phyloP scores from a whole-genome alignment of 2,329 filamentous ascomycete species.

The Pestalotiopsis sp. region DNA sequence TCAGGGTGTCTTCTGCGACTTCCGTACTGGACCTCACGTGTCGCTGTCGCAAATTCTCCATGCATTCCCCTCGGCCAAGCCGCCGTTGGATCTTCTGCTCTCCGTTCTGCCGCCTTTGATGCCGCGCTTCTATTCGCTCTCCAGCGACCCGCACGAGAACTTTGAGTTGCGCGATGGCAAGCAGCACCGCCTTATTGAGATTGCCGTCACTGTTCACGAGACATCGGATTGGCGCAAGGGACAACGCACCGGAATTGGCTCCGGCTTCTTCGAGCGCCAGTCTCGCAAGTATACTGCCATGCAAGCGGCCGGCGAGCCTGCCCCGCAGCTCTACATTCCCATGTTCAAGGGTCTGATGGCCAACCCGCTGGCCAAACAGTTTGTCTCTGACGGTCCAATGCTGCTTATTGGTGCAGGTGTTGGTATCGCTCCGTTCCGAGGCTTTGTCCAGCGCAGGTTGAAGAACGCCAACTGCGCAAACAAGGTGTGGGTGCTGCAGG shows the following conservation, averaged over 20 bases:
- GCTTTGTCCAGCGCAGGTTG: conserved; percentile 82
- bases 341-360: conserved; percentile 99
- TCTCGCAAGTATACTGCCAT: conserved; percentile 73
- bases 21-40: conserved; percentile 86
- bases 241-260: conserved; percentile 81
- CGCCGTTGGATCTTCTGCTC: conserved; percentile 81
- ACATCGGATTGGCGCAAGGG: conserved; percentile 76
- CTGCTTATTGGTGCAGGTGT: conserved; percentile 95
- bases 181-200: conserved; percentile 82
- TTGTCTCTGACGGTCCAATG: conserved; percentile 94
- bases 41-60: conserved; percentile 83
- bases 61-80: conserved; percentile 90
- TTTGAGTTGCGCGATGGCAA: conserved; percentile 70
- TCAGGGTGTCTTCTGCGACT: conserved; percentile 90
- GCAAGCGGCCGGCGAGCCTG: conserved; percentile 60
- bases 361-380: conserved; percentile 90
- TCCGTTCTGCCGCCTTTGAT: conserved; percentile 85
- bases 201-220: conserved; percentile 96
- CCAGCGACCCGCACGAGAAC: conserved; percentile 87
- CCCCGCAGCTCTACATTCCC: conserved; percentile 74
- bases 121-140: conserved; percentile 98
- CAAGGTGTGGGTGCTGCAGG: conserved; percentile 41
- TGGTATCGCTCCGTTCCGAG: conserved; percentile 95
- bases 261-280: conserved; percentile 89
- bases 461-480: conserved; percentile 41